These are phyloP conservation scores for Aureobasidium melanogenum DNA, from an alignment of 2,329 filamentous ascomycete species.

Conservation along the genomic window DNA sequence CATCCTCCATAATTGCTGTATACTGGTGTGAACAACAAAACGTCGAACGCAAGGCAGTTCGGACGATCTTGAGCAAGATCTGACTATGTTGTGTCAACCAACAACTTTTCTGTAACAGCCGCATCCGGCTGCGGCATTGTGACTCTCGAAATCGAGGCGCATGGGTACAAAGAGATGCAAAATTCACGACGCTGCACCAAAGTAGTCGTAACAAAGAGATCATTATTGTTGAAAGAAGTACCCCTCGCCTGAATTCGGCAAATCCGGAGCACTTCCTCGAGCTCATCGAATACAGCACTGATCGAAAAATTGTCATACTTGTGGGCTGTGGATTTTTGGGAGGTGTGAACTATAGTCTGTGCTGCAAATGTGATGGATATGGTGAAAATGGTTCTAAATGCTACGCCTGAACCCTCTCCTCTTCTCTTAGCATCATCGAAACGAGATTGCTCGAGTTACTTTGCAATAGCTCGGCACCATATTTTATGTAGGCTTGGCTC, in stretches of 20 bases:
- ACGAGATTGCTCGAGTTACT: not conserved
- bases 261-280: too few species aligned
- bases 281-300: too few species aligned
- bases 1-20: not conserved
- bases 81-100: not conserved
- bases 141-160: not conserved
- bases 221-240: not conserved
- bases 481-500: not conserved
- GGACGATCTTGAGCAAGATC: not conserved
- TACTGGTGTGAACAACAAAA: not conserved
- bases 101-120: not conserved
- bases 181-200: not conserved
- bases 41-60: not conserved
- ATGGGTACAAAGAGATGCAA: not conserved
- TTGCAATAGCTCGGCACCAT: not conserved
- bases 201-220: not conserved
- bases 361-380: not conserved
- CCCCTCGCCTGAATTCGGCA: not conserved
- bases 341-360: too few species aligned
- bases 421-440: not conserved
- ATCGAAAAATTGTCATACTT: too few species aligned
- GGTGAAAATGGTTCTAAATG: not conserved
- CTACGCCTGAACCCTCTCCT: not conserved
- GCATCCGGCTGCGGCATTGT: not conserved
- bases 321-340: too few species aligned